A percentile compares a stretch with the other conserved stretches of the same genome.
phyloP scores from a whole-genome alignment of 768 basidiomycete species.

The Pisolithus albus region DNA sequence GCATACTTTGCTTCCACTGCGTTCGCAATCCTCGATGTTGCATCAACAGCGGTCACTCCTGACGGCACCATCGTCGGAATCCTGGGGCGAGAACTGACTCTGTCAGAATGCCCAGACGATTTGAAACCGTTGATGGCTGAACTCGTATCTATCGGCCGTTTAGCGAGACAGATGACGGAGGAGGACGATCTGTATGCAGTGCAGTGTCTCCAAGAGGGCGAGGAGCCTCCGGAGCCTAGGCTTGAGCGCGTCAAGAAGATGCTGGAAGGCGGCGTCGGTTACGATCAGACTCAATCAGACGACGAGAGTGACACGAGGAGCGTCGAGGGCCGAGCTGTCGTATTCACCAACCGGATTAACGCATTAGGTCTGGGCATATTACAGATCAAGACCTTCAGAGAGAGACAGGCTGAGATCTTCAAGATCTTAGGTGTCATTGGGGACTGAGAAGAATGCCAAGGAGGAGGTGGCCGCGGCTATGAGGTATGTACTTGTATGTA shows the following conservation, averaged over 20 bases:
- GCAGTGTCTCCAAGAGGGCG: slow-evolving; percentile 25
- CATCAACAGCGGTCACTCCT: slow-evolving; percentile 40
- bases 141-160: slow-evolving; percentile 47
- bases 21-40: slow-evolving; percentile 64
- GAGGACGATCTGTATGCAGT: slow-evolving; percentile 53
- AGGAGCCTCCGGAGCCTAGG: slow-evolving; percentile 34
- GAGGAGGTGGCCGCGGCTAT: background rate
- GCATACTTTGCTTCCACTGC: slow-evolving; percentile 79
- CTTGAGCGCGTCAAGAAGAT: slow-evolving; percentile 55
- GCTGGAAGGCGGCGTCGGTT: slow-evolving; percentile 54
- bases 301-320: slow-evolving; percentile 31
- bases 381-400: slow-evolving; percentile 61
- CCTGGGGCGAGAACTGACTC: slow-evolving; percentile 47
- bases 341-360: slow-evolving; percentile 75
- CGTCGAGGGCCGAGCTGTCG: slow-evolving; percentile 56
- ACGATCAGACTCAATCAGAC: slow-evolving; percentile 12
- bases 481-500: too few species aligned
- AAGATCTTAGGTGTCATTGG: slow-evolving; percentile 33
- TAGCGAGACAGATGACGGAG: slow-evolving; percentile 42
- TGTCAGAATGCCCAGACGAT: slow-evolving; percentile 53
- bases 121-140: slow-evolving; percentile 69
- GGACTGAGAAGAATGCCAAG: background rate
- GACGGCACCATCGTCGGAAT: slow-evolving; percentile 45
- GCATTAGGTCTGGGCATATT: slow-evolving; percentile 67
- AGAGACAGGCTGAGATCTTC: slow-evolving; percentile 66